Evolutionary conservation across 768 basidiomycete genomes (phyloP), one percentile per base, ranked within the genome.

Genomic region (Podaxis mareebaensis): DNA sequence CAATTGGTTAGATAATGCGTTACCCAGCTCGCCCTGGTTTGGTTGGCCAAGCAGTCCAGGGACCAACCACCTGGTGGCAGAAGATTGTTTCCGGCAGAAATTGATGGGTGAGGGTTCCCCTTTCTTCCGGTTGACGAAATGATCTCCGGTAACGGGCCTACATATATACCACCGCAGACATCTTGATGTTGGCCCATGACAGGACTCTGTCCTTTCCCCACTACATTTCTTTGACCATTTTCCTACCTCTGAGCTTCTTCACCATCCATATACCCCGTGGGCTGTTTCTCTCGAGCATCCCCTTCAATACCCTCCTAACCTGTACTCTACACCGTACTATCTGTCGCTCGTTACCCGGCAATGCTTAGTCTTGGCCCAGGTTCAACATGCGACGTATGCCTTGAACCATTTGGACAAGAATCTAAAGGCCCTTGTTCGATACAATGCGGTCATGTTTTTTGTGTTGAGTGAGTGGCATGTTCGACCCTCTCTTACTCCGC

Each of bases 381-480:
- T 69, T 91, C 90, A 69, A 78, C 79, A 54, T 92, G 90, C 81
- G 90, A 92, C 76, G 83, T 92, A 69, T 92, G 91, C 76, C 80
- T 88, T 67, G 90, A 92, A 67, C 73, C 76, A 36, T 91, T 88
- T 71, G 79, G 78, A 55, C 72, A 72, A 58, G 83, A 83, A 55
- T 67, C 67, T 52, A 86, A 84, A 70, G 78, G 81, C 7, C 89
- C 90, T 56, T 84, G 87, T 69, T 81, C 85, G 54, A 88, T 91
- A 68, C 64, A 79, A 53, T 92, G 91, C 65, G 91, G 91, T 17
- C 90, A 92, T 71, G 83, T 86, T 61, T 90, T 90, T 74, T 92
- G 88, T 68, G 74, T 76, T 65, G 73, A 71, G 78, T 79, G 60
- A 60, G 81, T 77, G 28, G 11, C 30, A 30, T 53, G 11, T 48